Conservation (phyloP, 192 early-diverging fungal genomes). For the Gigaspora rosea region DNA sequence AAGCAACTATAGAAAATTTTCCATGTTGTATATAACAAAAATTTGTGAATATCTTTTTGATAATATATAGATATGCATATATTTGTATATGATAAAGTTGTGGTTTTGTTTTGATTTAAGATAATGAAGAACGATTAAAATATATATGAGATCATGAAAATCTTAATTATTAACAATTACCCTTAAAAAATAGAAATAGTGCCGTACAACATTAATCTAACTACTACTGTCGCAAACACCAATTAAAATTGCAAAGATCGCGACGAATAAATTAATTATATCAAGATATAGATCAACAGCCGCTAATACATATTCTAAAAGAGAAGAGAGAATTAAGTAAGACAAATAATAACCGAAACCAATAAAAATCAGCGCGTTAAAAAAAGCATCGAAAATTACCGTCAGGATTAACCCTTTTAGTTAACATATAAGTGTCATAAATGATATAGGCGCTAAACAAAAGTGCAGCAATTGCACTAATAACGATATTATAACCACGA, state of each 20-base stretch:
- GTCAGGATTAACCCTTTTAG: constrained; percentile 26
- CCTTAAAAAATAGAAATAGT: too few relatives aligned
- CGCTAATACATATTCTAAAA: constrained; percentile 29
- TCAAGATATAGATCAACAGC: constrained; percentile 31
- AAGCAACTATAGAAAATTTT: too few relatives aligned
- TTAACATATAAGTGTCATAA: constrained; percentile 31
- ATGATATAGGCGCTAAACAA: constrained; percentile 28
- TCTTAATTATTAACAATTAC: too few relatives aligned
- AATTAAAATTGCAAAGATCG: constrained; percentile 10
- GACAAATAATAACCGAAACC: neutral
- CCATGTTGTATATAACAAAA: too few relatives aligned
- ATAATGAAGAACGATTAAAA: too few relatives aligned
- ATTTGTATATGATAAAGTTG: too few relatives aligned
- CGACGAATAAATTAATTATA: constrained; percentile 21
- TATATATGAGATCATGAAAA: too few relatives aligned
- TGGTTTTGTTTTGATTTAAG: too few relatives aligned
- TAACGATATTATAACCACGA: constrained; percentile 12
- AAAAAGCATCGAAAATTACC: neutral
- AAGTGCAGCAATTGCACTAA: neutral
- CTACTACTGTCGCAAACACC: neutral
- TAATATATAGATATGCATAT: too few relatives aligned
- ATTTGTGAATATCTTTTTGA: too few relatives aligned
- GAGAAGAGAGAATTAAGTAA: neutral
- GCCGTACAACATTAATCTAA: too few relatives aligned
- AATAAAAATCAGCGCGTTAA: neutral